phyloP scores from a whole-genome alignment of 1,284 basidiomycete genomes.

The Cryptococcus sp. region DNA sequence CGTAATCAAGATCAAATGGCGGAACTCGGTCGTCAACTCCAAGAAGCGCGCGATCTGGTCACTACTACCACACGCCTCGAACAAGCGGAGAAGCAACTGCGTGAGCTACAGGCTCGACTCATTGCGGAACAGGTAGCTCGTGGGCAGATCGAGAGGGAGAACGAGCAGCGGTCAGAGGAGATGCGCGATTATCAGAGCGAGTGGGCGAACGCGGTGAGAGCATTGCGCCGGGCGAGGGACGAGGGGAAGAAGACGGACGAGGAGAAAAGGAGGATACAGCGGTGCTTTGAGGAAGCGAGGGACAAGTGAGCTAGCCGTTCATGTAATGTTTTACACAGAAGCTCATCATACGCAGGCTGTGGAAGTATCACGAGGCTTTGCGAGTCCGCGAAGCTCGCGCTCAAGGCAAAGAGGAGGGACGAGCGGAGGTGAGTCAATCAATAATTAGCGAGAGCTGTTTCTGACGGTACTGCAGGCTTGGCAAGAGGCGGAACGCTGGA shows the following conservation, averaged over 20 bases:
- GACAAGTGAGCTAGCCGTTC: slow-evolving; percentile 33
- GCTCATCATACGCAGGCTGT: slow-evolving; percentile 6
- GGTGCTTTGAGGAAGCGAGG: slow-evolving; percentile 46
- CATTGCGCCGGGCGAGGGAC: slow-evolving; percentile 43
- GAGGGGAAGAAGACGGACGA: slow-evolving; percentile 47
- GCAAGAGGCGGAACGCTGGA: slow-evolving; percentile 50
- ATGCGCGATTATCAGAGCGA: slow-evolving; percentile 43
- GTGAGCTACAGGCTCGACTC: slow-evolving; percentile 46
- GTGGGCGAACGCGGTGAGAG: slow-evolving; percentile 42
- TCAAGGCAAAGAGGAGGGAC: slow-evolving; percentile 46
- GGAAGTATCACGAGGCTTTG: slow-evolving; percentile 46
- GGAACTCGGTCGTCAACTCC: slow-evolving; percentile 17
- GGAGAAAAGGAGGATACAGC: slow-evolving; percentile 37
- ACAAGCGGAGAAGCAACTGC: slow-evolving; percentile 37
- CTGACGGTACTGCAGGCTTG: slow-evolving; percentile 39
- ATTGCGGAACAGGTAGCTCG: slow-evolving; percentile 47
- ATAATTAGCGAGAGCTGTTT: not conserved
- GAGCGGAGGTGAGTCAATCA: slow-evolving; percentile 37
- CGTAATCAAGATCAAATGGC: slow-evolving; percentile 15
- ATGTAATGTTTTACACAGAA: not conserved
- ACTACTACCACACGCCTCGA: slow-evolving; percentile 37
- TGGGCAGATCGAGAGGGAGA: slow-evolving; percentile 35
- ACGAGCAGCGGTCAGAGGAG: slow-evolving; percentile 27
- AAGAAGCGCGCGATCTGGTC: slow-evolving; percentile 27
- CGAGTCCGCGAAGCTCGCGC: slow-evolving; percentile 46